Percentiles rank a stretch among this genome's conserved stretches.
These are phyloP conservation scores for Acer yangbiense DNA, from an alignment of 345 rosid genomes.

Conservation along the genomic window DNA sequence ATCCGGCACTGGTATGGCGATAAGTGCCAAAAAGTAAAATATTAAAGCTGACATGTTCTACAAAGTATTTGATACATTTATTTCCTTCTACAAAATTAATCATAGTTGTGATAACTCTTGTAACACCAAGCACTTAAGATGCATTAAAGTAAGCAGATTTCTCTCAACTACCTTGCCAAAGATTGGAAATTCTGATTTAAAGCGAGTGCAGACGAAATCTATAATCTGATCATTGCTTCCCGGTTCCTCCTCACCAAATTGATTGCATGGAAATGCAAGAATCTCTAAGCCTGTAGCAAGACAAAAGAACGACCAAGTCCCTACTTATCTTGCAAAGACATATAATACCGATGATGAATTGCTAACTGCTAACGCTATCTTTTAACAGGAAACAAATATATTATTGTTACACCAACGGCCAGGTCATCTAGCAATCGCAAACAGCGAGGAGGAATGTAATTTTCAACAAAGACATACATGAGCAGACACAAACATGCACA, in stretches of 20 bases:
- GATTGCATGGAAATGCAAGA: conserved; percentile 91
- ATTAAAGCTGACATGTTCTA: not conserved
- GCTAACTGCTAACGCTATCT: not conserved
- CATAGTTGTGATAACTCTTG: not conserved
- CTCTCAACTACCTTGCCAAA: conserved; percentile 62
- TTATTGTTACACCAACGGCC: not conserved
- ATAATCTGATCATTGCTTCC: conserved; percentile 67
- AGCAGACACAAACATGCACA: not conserved
- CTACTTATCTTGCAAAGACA: not conserved
- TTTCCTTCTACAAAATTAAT: not conserved
- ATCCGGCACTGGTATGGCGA: not conserved
- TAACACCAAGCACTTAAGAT: not conserved
- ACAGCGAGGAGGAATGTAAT: not conserved
- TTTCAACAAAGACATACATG: not conserved
- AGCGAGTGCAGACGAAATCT: conserved; percentile 71
- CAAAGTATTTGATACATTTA: too few relatives aligned
- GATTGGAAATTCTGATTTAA: conserved; percentile 83
- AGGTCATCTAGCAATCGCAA: not conserved
- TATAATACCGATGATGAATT: not conserved
- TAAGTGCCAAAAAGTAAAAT: not conserved
- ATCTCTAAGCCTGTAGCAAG: conserved; percentile 68
- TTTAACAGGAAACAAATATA: not conserved
- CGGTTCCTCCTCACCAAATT: conserved; percentile 86
- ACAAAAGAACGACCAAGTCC: conserved; percentile 1
- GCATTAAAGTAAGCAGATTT: not conserved